Base-by-base conservation (phyloP, 139 green algal genomes). In the Chlorella vulgaris region DNA sequence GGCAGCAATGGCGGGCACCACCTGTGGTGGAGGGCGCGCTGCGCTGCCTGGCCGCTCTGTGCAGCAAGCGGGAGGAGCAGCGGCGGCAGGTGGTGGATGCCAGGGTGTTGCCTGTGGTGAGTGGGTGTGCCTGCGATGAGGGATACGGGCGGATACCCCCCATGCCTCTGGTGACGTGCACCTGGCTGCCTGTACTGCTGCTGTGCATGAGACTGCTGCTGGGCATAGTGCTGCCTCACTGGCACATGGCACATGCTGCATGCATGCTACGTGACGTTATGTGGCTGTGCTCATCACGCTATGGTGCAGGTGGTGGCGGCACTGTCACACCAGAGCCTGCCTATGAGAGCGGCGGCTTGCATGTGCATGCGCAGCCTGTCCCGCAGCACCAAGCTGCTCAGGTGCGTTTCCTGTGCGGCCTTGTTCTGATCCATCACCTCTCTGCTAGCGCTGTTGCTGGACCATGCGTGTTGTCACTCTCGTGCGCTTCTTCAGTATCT, bases 301-400 rank as follows among this genome's bases (percentile, higher is more conserved):
- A 10, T 26, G 36, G 31, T 28, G 53, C 73, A 79, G 73, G 42
- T 79, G 0, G 38, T 93, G 33, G 40, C 42, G 0, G 67, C 53
- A 38, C 76, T 96, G 74, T 81, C 86, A 29, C 81, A 93, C 68
- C 36, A 67, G 5, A 18, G 28, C 0, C 21, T 31, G 3, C 61
- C 28, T 85, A 74, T 19, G 80, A 35, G 69, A n/a, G 85, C 79
- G 1, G 94, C 91, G 19, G 94, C 93, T 0, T 96, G 93, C 71
- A 39, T 83, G 22, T 95, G 90, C 69, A 80, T 97, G 60, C 84
- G 86, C 22, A 94, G 88, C 55, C 87, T 98, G 61, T 92, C 86
- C 8, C 86, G 93, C 40, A 93, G 84, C 73, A 90, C 93, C 7
- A 86, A 88, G 83, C 68, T 86, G 28, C 82, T 86, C 1, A 39